Evolutionary conservation across 345 rosid species (phyloP).

Genomic region (Gynandropsis gynandra): DNA sequence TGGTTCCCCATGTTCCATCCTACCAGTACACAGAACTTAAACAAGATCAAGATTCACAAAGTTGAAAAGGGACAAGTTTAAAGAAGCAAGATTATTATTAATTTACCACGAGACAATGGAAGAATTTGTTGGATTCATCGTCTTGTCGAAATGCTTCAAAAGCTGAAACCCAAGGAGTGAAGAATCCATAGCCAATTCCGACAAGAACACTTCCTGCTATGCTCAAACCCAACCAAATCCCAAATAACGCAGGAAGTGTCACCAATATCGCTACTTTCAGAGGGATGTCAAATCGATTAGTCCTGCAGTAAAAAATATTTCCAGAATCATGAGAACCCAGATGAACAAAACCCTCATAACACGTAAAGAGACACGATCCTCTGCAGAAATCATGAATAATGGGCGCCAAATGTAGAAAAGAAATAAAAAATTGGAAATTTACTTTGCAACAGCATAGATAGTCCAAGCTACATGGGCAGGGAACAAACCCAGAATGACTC

Average conservation of each 20-base stretch:
- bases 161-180: conserved; percentile 77
- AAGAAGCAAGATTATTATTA: background rate
- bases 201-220: conserved; percentile 52
- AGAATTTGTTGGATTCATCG: conserved; percentile 47
- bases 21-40: conserved; percentile 18
- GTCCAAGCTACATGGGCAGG: conserved; percentile 76
- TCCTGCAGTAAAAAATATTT: conserved; percentile 35
- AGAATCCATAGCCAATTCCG: conserved; percentile 77
- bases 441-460: conserved; percentile 51
- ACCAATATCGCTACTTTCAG: conserved; percentile 56
- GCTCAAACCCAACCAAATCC: conserved; percentile 67
- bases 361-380: background rate
- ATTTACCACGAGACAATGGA: conserved; percentile 60
- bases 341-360: background rate
- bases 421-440: conserved; percentile 9
- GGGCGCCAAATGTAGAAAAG: background rate
- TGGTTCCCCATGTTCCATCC: conserved; percentile 88
- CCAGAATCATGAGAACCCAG: background rate
- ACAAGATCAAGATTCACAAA: conserved; percentile 16
- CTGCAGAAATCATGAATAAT: background rate
- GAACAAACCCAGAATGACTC: conserved; percentile 58
- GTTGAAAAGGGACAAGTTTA: background rate
- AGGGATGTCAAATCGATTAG: conserved; percentile 44
- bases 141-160: conserved; percentile 77
- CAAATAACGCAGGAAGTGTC: conserved; percentile 58